Percentiles rank a stretch among this genome's conserved stretches.
These are phyloP conservation scores for Rossbeevera mucosa DNA, from an alignment of 768 basidiomycete genomes.

Conservation along the genomic window DNA sequence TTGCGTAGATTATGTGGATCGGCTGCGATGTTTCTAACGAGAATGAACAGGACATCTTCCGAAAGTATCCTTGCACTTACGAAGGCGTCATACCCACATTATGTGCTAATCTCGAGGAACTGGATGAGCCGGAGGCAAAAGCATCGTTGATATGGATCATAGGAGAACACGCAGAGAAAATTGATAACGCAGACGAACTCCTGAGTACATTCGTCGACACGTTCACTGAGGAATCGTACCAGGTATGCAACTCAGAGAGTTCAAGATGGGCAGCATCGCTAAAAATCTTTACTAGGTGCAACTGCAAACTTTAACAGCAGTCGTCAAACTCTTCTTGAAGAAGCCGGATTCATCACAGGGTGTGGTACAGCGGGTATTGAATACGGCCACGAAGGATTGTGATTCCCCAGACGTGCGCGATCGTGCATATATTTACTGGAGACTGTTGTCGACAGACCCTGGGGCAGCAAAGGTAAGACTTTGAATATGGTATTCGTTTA, in stretches of 20 bases:
- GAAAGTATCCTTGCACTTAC: slow-evolving; percentile 93
- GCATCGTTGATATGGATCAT: slow-evolving; percentile 99
- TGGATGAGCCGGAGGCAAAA: slow-evolving; percentile 98
- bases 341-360: slow-evolving; percentile 92
- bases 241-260: slow-evolving; percentile 41
- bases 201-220: slow-evolving; percentile 85
- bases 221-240: slow-evolving; percentile 91
- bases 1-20: slow-evolving; percentile 6
- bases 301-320: slow-evolving; percentile 84
- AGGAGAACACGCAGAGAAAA: slow-evolving; percentile 96
- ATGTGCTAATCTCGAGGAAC: slow-evolving; percentile 90
- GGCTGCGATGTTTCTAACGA: background rate
- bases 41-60: slow-evolving; percentile 82
- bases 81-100: slow-evolving; percentile 95
- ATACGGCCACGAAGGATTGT: slow-evolving; percentile 94
- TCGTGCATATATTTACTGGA: slow-evolving; percentile 97
- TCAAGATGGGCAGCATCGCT: background rate
- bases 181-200: slow-evolving; percentile 94
- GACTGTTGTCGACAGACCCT: slow-evolving; percentile 89
- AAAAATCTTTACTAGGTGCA: slow-evolving; percentile 46
- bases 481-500: background rate
- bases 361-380: slow-evolving; percentile 86
- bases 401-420: slow-evolving; percentile 97
- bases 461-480: slow-evolving; percentile 22
- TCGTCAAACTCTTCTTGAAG: slow-evolving; percentile 94